Conservation (phyloP, 2,329 filamentous ascomycete genomes). For the Neoascochyta sp. region DNA sequence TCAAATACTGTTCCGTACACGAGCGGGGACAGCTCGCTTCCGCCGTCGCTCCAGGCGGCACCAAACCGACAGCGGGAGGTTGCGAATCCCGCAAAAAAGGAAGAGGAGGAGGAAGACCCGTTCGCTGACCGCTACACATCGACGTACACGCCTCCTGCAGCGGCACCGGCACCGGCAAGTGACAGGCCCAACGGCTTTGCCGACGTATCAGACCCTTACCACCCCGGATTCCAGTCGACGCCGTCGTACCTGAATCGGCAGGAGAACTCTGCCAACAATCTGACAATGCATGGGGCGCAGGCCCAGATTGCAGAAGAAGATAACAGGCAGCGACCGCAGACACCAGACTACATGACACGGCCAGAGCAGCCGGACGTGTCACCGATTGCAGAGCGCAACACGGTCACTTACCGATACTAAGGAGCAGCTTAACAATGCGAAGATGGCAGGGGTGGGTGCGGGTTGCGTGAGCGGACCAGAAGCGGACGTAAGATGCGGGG, state of each 20-base stretch:
- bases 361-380: conserved; percentile 27
- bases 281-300: conserved; percentile 47
- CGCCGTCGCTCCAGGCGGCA: conserved; percentile 28
- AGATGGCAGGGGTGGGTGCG: conserved; percentile 1
- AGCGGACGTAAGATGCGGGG: conserved; percentile 11
- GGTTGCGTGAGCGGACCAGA: conserved; percentile 7
- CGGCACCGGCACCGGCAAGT: conserved; percentile 5
- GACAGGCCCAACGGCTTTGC: conserved; percentile 17
- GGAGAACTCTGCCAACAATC: conserved; percentile 41
- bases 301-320: conserved; percentile 25
- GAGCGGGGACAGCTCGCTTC: conserved; percentile 19
- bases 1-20: conserved; percentile 12
- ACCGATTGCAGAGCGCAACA: conserved; percentile 36
- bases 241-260: conserved; percentile 45
- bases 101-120: conserved; percentile 33
- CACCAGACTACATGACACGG: conserved; percentile 21
- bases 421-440: conserved; percentile 4
- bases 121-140: conserved; percentile 44
- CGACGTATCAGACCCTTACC: conserved; percentile 25
- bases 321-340: conserved; percentile 20
- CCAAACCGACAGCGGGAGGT: conserved; percentile 12
- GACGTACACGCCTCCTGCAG: conserved; percentile 23
- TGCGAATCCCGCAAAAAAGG: conserved; percentile 2
- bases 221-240: conserved; percentile 38
- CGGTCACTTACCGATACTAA: conserved; percentile 39